Evolutionary conservation across 176 grass and related monocot genomes (phyloP).

Genomic region (Phyllostachys edulis): DNA sequence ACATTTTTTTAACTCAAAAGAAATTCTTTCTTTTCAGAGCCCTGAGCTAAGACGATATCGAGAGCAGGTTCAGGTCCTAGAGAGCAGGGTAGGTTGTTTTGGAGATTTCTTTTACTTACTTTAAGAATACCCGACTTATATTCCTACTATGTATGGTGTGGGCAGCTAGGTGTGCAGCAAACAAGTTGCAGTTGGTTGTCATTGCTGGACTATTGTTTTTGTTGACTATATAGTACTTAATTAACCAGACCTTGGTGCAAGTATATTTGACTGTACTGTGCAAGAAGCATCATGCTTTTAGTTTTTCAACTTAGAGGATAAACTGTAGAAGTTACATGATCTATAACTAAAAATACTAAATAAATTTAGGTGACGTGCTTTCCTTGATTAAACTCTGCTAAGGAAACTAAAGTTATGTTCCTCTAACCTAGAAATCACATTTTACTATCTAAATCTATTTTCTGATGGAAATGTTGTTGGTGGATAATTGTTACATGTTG

Average conservation of each 20-base stretch:
- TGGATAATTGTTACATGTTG: conserved; percentile 6
- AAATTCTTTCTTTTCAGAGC: conserved; percentile 49
- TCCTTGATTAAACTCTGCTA: background rate
- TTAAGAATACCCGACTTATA: background rate
- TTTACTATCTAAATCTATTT: background rate
- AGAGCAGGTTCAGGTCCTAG: conserved; percentile 59
- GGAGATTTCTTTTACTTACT: background rate
- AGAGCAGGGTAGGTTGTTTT: conserved; percentile 54
- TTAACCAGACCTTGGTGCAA: background rate
- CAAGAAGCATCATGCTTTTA: background rate
- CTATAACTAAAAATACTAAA: background rate
- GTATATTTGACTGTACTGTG: background rate
- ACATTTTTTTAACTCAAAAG: conserved; percentile 4
- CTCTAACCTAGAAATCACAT: conserved; percentile 3
- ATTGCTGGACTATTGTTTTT: background rate
- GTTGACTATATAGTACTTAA: background rate
- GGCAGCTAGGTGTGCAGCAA: background rate
- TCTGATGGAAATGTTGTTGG: conserved; percentile 16
- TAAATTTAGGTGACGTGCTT: background rate
- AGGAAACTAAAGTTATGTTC: background rate
- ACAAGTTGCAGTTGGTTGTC: conserved; percentile 26
- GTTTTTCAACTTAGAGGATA: background rate
- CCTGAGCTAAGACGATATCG: conserved; percentile 56
- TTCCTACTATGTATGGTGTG: background rate
- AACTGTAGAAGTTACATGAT: background rate